Evolutionary conservation across 768 basidiomycete species (phyloP), one percentile per base, ranked within the genome.

Genomic region (Pleurotus sapidus): DNA sequence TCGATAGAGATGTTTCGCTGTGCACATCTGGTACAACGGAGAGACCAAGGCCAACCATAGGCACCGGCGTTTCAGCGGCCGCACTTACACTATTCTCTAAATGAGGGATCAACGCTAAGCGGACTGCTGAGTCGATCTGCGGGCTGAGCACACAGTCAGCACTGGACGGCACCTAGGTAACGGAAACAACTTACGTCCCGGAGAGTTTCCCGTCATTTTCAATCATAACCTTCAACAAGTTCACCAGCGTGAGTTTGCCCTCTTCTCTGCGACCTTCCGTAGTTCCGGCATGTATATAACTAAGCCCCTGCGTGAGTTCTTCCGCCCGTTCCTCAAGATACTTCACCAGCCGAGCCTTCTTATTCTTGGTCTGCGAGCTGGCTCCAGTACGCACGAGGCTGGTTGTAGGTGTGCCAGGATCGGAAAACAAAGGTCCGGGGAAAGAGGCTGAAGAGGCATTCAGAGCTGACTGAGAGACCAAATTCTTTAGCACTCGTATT

Each of bases 381-480:
- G 81, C 79, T 1, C 89, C 84, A 2, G 88, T 77, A 45, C 89
- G 86, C 24, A 93, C 89, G 17, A 94, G 77, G 59, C 86, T 81
- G 2, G 84, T 77, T 4, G 83, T 78, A 2, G 82, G 78, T 3
- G 82, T 72, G 7, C 87, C 86, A 38, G 87, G 81, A 67, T 96
- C 95, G 27, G 84, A 81, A 61, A 93, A 84, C 60, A 98, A 70
- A 3, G 96, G 96, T 1, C 96, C 96, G 42, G 96, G 96, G 71
- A 87, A 98, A 1, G 78, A 71, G 7, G 75, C 74, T 5, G 79
- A 71, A 1, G 84, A 78, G 11, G 72, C 65, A 56, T 86, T 83
- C 30, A 86, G 69, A 2, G 80, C 82, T 34, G 86, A 82, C 55
- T 87, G 80, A 0, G 91, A 86, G 43, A 93, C 79, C n/a, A 91